Evolutionary conservation across 805 yeast genomes (phyloP).

Genomic region (Clavispora carvajalis): DNA sequence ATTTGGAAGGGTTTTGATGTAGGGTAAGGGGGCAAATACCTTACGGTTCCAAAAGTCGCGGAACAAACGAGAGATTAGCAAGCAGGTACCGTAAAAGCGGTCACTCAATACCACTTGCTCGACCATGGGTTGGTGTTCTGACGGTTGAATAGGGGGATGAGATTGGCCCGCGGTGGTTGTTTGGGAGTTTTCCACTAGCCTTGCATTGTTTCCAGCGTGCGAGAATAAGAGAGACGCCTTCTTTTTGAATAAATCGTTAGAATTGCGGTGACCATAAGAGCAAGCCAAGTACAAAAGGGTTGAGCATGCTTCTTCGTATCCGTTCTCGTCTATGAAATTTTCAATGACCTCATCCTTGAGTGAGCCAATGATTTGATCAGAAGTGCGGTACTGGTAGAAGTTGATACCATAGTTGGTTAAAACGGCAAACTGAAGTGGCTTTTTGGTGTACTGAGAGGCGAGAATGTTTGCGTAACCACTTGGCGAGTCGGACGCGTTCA

Average conservation of each 20-base stretch:
- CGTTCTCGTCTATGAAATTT: constrained; percentile 71
- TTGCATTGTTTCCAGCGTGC: constrained; percentile 50
- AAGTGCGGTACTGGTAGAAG: constrained; percentile 71
- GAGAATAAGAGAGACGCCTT: constrained; percentile 48
- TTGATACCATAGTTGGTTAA: constrained; percentile 76
- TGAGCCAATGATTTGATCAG: constrained; percentile 70
- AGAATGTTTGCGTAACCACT: constrained; percentile 79
- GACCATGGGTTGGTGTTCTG: constrained; percentile 37
- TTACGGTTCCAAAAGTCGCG: constrained; percentile 73
- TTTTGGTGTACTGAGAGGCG: constrained; percentile 75
- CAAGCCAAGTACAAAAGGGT: constrained; percentile 82
- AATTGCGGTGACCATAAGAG: constrained; percentile 49
- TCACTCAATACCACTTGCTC: constrained; percentile 87
- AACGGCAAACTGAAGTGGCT: constrained; percentile 70
- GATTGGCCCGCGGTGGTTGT: constrained; percentile 13
- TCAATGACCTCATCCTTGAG: constrained; percentile 62
- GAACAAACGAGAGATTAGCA: constrained; percentile 71
- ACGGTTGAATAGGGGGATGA: constrained; percentile 12
- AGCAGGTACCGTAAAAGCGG: constrained; percentile 81
- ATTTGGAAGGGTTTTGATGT: constrained; percentile 32
- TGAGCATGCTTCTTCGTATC: constrained; percentile 85
- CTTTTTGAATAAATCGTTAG: constrained; percentile 43
- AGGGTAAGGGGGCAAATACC: constrained; percentile 50
- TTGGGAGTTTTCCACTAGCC: constrained; percentile 22
- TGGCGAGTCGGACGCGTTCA: constrained; percentile 69